Percentiles rank a stretch among this genome's conserved stretches.
Evolutionary conservation across 2,329 filamentous ascomycete genomes (phyloP).

Genomic region (Stachybotrys elegans): DNA sequence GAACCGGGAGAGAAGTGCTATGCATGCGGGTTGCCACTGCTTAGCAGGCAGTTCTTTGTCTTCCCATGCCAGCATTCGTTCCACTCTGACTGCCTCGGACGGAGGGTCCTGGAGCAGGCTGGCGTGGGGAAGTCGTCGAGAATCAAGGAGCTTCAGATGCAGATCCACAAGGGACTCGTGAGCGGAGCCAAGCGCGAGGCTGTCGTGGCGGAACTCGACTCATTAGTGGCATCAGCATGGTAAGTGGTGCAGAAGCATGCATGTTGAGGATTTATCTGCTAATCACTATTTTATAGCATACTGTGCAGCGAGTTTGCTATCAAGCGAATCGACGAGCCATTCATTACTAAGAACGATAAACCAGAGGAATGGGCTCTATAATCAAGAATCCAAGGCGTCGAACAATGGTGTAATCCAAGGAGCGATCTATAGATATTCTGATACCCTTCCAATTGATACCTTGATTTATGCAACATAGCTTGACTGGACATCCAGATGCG

Average conservation of each 20-base stretch:
- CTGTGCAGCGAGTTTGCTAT: constrained; percentile 94
- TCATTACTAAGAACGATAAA: constrained; percentile 70
- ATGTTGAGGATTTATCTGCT: not conserved
- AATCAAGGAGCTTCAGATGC: constrained; percentile 80
- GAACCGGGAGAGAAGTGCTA: constrained; percentile 95
- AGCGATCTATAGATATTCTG: constrained; percentile 19
- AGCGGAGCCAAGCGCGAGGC: constrained; percentile 69
- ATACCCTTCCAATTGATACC: constrained; percentile 16
- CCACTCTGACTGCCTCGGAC: constrained; percentile 89
- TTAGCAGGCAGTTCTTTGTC: constrained; percentile 93
- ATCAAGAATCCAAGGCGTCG: constrained; percentile 13
- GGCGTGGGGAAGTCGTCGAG: constrained; percentile 70
- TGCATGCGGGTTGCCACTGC: constrained; percentile 75
- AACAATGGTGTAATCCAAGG: constrained; percentile 10
- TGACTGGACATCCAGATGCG: no score
- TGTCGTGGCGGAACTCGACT: constrained; percentile 83
- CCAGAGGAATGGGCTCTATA: constrained; percentile 74
- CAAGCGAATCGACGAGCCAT: constrained; percentile 89
- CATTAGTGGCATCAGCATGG: constrained; percentile 86
- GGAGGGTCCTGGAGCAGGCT: constrained; percentile 76
- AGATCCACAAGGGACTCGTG: constrained; percentile 72
- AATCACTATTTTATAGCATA: no score
- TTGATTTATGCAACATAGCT: no score
- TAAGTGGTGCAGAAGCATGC: constrained; percentile 34
- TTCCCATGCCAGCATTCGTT: constrained; percentile 98